Conservation (phyloP, 495 filamentous ascomycete genomes). For the Sordaria brevicollis region DNA sequence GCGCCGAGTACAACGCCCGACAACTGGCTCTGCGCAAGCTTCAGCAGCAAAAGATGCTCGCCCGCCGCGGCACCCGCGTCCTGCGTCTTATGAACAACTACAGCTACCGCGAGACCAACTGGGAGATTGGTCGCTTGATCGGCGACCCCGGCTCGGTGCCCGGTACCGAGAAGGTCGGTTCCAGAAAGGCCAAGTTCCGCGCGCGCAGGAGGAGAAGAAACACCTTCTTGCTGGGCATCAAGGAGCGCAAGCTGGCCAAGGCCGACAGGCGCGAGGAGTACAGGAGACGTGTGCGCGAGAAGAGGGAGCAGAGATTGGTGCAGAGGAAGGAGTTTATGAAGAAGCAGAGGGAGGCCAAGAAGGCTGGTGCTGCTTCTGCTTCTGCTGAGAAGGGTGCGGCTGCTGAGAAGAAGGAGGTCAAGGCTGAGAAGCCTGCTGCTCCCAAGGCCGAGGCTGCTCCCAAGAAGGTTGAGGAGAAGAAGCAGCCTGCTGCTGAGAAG, state of each 20-base stretch:
- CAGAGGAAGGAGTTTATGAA: constrained; percentile 2
- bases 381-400: not conserved
- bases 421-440: constrained; percentile 1
- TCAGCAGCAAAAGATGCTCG: constrained; percentile 10
- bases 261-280: constrained; percentile 11
- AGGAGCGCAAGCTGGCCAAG: constrained; percentile 17
- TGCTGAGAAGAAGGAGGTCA: not conserved
- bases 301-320: constrained; percentile 5
- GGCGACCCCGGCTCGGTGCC: constrained; percentile 17
- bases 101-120: constrained; percentile 76
- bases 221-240: constrained; percentile 8
- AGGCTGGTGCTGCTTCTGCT: constrained; percentile 1
- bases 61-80: constrained; percentile 24
- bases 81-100: constrained; percentile 56
- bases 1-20: constrained; percentile 23
- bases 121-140: constrained; percentile 59
- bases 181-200: constrained; percentile 20
- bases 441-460: not conserved
- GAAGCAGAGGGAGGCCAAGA: constrained; percentile 1
- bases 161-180: constrained; percentile 18
- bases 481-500: constrained; percentile 1
- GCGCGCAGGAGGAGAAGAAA: constrained; percentile 14
- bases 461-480: not conserved
- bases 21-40: constrained; percentile 15
- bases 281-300: constrained; percentile 9